A percentile compares a stretch with the other conserved stretches of the same genome.
Evolutionary conservation across 805 yeast genomes (phyloP).

Genomic region (Metschnikowia koreensis): DNA sequence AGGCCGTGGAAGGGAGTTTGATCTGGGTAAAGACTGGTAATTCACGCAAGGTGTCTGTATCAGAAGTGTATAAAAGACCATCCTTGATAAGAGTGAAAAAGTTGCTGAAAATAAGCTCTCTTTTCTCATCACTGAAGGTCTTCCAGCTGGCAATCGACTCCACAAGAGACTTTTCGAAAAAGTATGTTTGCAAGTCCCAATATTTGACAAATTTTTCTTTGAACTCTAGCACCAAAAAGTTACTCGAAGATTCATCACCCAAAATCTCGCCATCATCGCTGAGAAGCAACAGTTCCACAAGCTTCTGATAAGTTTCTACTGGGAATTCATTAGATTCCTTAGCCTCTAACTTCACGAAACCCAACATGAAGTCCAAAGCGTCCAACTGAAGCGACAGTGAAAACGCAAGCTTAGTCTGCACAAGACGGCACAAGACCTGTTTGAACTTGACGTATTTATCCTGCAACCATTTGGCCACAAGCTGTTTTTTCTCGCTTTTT

Average conservation of each 20-base stretch:
- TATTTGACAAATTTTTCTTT: conserved; percentile 49
- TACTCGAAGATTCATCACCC: conserved; percentile 48
- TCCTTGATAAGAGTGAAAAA: conserved; percentile 37
- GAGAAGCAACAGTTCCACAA: conserved; percentile 32
- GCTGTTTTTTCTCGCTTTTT: conserved; percentile 44
- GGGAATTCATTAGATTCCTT: conserved; percentile 59
- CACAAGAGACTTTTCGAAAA: conserved; percentile 45
- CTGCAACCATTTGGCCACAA: conserved; percentile 62
- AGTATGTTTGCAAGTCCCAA: conserved; percentile 79
- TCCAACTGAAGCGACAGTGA: conserved; percentile 54
- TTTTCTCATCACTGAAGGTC: neutral
- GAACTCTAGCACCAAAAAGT: conserved; percentile 55
- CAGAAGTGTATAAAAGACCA: conserved; percentile 22
- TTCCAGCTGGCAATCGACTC: conserved; percentile 10
- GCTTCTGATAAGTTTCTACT: conserved; percentile 44
- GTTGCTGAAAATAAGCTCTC: conserved; percentile 34
- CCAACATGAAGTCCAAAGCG: conserved; percentile 53
- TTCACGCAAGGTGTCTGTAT: conserved; percentile 31
- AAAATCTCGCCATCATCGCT: conserved; percentile 37
- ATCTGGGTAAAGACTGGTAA: conserved; percentile 28
- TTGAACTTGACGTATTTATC: conserved; percentile 58
- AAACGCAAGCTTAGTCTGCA: conserved; percentile 40
- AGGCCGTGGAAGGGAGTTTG: conserved; percentile 37
- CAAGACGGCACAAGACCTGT: conserved; percentile 37
- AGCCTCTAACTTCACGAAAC: conserved; percentile 56